These are phyloP conservation scores for Penicillium roqueforti DNA, from an alignment of 495 filamentous ascomycete species.

Conservation along the genomic window DNA sequence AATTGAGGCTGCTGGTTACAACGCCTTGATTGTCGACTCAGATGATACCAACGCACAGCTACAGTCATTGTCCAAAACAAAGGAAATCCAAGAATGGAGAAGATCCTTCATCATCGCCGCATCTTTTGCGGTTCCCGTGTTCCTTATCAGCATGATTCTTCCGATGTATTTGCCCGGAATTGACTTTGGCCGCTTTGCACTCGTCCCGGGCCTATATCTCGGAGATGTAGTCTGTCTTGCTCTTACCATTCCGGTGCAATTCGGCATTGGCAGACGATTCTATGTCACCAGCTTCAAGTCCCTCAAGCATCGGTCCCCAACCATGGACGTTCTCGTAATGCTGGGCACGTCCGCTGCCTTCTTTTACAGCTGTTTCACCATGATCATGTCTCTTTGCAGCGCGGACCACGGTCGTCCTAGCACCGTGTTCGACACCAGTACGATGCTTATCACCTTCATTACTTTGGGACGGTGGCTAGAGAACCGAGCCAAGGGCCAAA, in stretches of 20 bases:
- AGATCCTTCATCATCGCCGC: conserved; percentile 69
- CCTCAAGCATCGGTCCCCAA: conserved; percentile 80
- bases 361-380: conserved; percentile 89
- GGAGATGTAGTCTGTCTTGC: conserved; percentile 79
- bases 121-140: conserved; percentile 84
- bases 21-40: conserved; percentile 82
- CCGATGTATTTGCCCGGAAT: conserved; percentile 70
- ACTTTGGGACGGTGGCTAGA: conserved; percentile 88
- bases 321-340: conserved; percentile 96
- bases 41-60: conserved; percentile 97
- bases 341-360: conserved; percentile 95
- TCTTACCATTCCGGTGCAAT: conserved; percentile 90
- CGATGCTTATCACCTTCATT: conserved; percentile 97
- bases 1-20: conserved; percentile 75
- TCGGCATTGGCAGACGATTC: conserved; percentile 91
- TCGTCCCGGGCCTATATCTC: conserved; percentile 74
- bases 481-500: conserved; percentile 94
- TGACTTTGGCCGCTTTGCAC: conserved; percentile 64
- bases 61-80: conserved; percentile 91
- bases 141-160: conserved; percentile 86
- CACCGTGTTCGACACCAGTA: conserved; percentile 95
- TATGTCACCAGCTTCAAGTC: conserved; percentile 90
- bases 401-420: conserved; percentile 70
- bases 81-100: conserved; percentile 91
- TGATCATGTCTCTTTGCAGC: conserved; percentile 71